These are phyloP conservation scores for Camellia lanceoleosa DNA, from an alignment of 148 eudicot species.

Conservation along the genomic window DNA sequence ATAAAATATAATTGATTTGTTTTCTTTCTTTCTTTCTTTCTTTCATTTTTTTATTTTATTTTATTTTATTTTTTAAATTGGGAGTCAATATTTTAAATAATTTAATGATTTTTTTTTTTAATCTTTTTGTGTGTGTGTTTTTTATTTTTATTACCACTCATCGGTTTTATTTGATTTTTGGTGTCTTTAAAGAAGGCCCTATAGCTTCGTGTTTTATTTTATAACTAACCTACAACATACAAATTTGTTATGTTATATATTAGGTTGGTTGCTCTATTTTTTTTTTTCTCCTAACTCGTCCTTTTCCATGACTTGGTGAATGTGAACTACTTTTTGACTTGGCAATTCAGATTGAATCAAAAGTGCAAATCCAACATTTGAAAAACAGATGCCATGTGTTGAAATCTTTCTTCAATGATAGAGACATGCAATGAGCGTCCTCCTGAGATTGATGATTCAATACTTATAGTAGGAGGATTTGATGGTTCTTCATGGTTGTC, in stretches of 20 bases:
- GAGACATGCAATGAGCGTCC: slow-evolving; percentile 3
- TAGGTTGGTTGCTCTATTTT: background rate
- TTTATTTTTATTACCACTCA: background rate
- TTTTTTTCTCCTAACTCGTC: background rate
- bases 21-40: background rate
- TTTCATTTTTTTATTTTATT: background rate
- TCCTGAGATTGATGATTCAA: slow-evolving; percentile 16
- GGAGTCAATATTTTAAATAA: background rate
- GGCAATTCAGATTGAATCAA: slow-evolving; percentile 49
- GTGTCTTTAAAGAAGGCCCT: background rate
- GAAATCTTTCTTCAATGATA: slow-evolving; percentile 25
- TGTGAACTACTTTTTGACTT: background rate
- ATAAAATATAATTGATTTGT: background rate
- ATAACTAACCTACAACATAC: background rate
- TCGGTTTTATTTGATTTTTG: background rate
- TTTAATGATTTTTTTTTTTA: background rate
- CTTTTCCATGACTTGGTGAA: background rate
- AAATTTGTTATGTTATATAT: background rate
- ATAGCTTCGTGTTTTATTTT: background rate
- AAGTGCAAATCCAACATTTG: slow-evolving; percentile 33
- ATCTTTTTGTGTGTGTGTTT: background rate
- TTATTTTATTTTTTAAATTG: background rate
- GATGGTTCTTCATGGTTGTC: slow-evolving; percentile 60
- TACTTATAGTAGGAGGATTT: slow-evolving; percentile 64
- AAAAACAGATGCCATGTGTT: slow-evolving; percentile 16